phyloP scores from a whole-genome alignment of 176 grass and related monocot genomes.

The Musa acuminata region DNA sequence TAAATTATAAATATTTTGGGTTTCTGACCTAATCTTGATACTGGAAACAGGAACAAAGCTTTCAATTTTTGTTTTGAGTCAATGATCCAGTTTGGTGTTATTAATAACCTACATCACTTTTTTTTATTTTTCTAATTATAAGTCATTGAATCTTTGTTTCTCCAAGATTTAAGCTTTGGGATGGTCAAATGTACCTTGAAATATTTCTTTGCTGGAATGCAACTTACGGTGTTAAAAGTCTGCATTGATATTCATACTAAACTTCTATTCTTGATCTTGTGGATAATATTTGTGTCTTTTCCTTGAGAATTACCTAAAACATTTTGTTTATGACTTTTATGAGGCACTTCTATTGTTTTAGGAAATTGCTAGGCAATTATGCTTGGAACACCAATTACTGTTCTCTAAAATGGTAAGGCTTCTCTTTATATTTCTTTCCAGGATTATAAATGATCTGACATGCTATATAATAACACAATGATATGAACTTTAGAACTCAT shows the following conservation, averaged over 20 bases:
- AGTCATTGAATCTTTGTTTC: too few species aligned
- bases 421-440: conserved; percentile 3
- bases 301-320: too few species aligned
- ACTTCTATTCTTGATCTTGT: too few species aligned
- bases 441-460: background rate
- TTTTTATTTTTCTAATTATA: too few species aligned
- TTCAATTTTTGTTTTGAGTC: too few species aligned
- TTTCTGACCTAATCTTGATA: background rate
- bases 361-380: conserved; percentile 97
- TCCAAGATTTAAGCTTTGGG: too few species aligned
- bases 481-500: conserved; percentile 1
- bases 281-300: too few species aligned
- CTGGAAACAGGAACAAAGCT: too few species aligned
- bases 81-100: too few species aligned
- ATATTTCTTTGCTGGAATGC: background rate
- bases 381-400: conserved; percentile 69
- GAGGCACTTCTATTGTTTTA: conserved; percentile 14
- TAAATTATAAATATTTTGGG: background rate
- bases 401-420: conserved; percentile 85
- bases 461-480: background rate
- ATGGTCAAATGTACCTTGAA: too few species aligned
- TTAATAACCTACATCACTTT: too few species aligned
- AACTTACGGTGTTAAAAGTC: background rate
- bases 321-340: background rate
- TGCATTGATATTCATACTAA: too few species aligned